Base-by-base conservation (phyloP, 495 filamentous ascomycete species). In the Cercophora newfieldiana region DNA sequence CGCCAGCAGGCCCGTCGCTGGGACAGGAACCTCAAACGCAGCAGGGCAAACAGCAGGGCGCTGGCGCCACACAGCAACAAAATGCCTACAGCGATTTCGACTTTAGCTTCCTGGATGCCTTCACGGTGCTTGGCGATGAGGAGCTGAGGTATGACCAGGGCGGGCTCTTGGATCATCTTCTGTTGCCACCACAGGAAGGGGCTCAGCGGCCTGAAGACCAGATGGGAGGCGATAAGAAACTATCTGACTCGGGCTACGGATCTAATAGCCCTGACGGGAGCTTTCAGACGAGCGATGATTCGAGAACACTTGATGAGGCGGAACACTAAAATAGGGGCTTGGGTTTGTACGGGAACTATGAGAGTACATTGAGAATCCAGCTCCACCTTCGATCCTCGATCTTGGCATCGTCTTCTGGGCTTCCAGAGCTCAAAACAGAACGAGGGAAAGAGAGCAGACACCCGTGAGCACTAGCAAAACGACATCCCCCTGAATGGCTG, bases 71-170 rank as follows among this genome's bases (percentile, higher is more conserved):
- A 44, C 12, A 44, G 10, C 10, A 25, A 57, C 5, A 18, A 12
- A 12, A 1, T 22, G 28, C n/a, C n/a, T 31, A 29, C 16, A 6
- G 18, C 22, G 57, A 21, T 1, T 47, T 59, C 31, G 18, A 59
- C 31, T 22, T 59, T 18, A 19, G 24, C 31, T 59, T 59, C 24
- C 1, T 47, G 3, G 25, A 47, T 26, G 26, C 57, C 7, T 59
- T 59, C 19, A 47, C 28, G 18, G 21, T 59, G 57, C 31, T 59
- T 8, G 57, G 57, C 6, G 31, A 59, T 18, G 54, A 57, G n/a
- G 54, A 57, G 31, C 57, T 59, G 3, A 3, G 57, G 7, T 59
- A 44, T 28, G 57, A 59, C 19, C 57, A 59, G 44, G 29, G 31
- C 3, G 57, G 57, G 5, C 18, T 44, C 1, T 5, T 59, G 19